A percentile compares a stretch with the other conserved stretches of the same genome.
phyloP scores from a whole-genome alignment of 2,329 filamentous ascomycete species.

The Xylaria sp. region DNA sequence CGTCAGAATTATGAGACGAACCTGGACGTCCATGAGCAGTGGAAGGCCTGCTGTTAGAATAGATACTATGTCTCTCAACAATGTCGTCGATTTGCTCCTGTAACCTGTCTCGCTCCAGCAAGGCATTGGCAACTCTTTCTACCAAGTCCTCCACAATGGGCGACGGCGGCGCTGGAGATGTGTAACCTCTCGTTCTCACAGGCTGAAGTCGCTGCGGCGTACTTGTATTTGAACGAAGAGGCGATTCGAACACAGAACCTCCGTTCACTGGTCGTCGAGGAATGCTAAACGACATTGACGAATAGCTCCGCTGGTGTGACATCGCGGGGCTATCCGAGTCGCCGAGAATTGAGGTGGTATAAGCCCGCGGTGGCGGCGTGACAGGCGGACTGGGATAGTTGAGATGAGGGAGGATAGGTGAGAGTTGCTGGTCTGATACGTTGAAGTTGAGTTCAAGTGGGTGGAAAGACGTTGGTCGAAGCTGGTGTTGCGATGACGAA shows the following conservation, averaged over 20 bases:
- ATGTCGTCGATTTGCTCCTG: constrained; percentile 70
- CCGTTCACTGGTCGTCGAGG: constrained; percentile 59
- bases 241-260: constrained; percentile 50
- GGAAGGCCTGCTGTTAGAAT: constrained; percentile 63
- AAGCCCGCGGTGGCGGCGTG: constrained; percentile 55
- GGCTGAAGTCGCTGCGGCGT: constrained; percentile 59
- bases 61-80: constrained; percentile 70
- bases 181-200: constrained; percentile 58
- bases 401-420: constrained; percentile 67
- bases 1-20: constrained; percentile 37
- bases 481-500: constrained; percentile 43
- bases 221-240: constrained; percentile 46
- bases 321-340: constrained; percentile 51
- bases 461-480: constrained; percentile 57
- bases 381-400: constrained; percentile 52
- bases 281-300: constrained; percentile 67
- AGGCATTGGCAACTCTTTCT: constrained; percentile 65
- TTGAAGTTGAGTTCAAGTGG: constrained; percentile 69
- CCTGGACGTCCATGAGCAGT: constrained; percentile 58
- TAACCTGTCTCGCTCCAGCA: constrained; percentile 68
- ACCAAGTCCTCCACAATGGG: constrained; percentile 63
- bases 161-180: constrained; percentile 49
- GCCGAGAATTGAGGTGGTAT: constrained; percentile 50
- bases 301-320: constrained; percentile 58
- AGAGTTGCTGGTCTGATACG: constrained; percentile 58